Evolutionary conservation across 192 early-diverging fungal genomes (phyloP).

Genomic region (Coemansia javaensis): DNA sequence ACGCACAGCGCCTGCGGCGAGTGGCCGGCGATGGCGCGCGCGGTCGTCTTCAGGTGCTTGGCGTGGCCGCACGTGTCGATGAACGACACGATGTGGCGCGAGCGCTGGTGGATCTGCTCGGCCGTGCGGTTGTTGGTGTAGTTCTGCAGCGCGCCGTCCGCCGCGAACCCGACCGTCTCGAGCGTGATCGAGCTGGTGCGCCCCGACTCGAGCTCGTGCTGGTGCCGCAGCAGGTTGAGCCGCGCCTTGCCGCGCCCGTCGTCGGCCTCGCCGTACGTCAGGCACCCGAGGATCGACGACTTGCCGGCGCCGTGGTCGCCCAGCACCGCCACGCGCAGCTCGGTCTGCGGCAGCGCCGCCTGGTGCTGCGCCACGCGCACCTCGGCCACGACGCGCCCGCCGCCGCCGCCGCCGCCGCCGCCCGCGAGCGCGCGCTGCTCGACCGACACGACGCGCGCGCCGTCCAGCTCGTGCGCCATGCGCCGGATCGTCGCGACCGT

Average conservation of each 20-base stretch:
- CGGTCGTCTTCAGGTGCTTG: conserved; percentile 86
- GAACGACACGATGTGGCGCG: conserved; percentile 77
- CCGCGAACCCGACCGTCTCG: conserved; percentile 81
- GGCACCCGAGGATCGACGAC: conserved; percentile 78
- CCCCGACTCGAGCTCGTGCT: conserved; percentile 88
- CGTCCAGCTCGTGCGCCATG: conserved; percentile 38
- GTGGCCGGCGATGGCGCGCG: conserved; percentile 83
- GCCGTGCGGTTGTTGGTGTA: conserved; percentile 69
- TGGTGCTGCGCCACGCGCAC: conserved; percentile 65
- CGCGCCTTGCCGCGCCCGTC: conserved; percentile 82
- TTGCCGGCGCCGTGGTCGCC: conserved; percentile 78
- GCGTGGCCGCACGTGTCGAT: conserved; percentile 87
- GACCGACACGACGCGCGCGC: conserved; percentile 33
- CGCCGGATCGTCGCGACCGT: conserved; percentile 17
- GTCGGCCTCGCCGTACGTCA: conserved; percentile 77
- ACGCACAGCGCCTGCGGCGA: conserved; percentile 87
- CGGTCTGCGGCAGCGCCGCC: conserved; percentile 61
- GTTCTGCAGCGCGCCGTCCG: conserved; percentile 66
- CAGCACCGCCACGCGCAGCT: conserved; percentile 78
- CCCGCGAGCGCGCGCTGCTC: conserved; percentile 16
- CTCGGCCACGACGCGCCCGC: conserved; percentile 66
- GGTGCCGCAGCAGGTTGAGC: conserved; percentile 81
- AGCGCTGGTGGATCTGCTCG: conserved; percentile 72
- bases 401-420: no score
- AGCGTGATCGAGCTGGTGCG: conserved; percentile 84